phyloP scores from a whole-genome alignment of 2,329 filamentous ascomycete genomes.

The Ceratocystis cacaofunesta region DNA sequence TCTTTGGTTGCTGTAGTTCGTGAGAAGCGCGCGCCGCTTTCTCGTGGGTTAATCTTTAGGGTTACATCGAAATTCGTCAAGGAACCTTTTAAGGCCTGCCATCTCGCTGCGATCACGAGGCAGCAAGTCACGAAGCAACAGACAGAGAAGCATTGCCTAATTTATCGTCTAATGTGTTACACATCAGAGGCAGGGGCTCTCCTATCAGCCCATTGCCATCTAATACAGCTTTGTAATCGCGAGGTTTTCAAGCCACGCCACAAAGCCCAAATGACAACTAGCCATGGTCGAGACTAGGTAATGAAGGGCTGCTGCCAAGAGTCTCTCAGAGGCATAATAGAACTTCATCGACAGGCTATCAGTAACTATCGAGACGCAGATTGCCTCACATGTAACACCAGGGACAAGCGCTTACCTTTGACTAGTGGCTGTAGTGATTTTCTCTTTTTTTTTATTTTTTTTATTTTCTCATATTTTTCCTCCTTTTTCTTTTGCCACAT shows the following conservation, averaged over 20 bases:
- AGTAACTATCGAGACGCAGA: neutral
- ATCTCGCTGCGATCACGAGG: neutral
- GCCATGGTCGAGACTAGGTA: neutral
- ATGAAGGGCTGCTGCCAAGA: neutral
- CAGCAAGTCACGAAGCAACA: neutral
- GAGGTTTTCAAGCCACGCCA: neutral
- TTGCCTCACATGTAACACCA: neutral
- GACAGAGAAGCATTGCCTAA: neutral
- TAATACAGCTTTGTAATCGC: neutral
- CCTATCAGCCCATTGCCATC: neutral
- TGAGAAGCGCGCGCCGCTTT: no score
- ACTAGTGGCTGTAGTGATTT: neutral
- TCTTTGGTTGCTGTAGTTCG: no score
- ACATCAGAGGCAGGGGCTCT: neutral
- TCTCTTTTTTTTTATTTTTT: neutral
- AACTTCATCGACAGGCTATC: conserved; percentile 1
- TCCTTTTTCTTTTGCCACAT: neutral
- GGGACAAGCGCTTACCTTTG: neutral
- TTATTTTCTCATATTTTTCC: neutral
- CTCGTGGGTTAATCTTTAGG: no score
- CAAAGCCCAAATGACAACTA: neutral
- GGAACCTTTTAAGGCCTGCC: no score
- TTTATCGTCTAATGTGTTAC: neutral
- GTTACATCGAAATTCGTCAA: no score
- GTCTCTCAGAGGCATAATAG: neutral